Conservation (phyloP, 2,329 filamentous ascomycete species). For the Diaporthe destruens region DNA sequence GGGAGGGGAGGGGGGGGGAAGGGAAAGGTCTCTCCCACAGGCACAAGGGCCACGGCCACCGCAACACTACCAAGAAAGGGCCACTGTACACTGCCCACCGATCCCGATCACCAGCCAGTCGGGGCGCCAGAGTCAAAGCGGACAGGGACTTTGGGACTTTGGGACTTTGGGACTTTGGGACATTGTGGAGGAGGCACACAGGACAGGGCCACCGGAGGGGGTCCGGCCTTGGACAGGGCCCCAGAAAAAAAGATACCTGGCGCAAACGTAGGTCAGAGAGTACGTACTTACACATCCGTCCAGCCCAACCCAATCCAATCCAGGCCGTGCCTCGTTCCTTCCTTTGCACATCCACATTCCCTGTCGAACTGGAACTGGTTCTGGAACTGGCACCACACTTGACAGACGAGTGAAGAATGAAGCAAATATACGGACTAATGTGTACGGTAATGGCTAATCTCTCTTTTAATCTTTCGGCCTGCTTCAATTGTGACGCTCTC, state of each 20-base stretch:
- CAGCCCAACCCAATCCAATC: conserved; percentile 33
- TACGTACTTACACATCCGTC: conserved; percentile 34
- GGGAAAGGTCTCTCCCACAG: no score
- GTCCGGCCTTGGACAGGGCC: conserved; percentile 17
- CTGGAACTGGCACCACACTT: conserved; percentile 35
- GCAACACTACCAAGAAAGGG: background rate
- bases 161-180: background rate
- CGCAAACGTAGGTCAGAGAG: conserved; percentile 23
- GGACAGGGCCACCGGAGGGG: background rate
- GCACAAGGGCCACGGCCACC: no score
- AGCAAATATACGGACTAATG: conserved; percentile 34
- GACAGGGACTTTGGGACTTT: background rate
- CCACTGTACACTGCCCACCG: background rate
- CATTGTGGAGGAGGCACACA: conserved; percentile 4
- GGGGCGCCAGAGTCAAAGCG: conserved; percentile 28
- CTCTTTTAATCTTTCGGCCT: conserved; percentile 37
- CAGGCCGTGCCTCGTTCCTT: conserved; percentile 37
- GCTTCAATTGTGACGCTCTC: conserved; percentile 18
- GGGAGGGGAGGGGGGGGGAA: background rate
- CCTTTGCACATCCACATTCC: conserved; percentile 34
- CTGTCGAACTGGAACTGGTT: conserved; percentile 32
- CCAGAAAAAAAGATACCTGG: conserved; percentile 28
- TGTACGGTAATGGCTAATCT: conserved; percentile 34
- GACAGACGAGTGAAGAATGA: conserved; percentile 33
- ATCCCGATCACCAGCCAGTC: conserved; percentile 22